Conservation (phyloP, 2,329 filamentous ascomycete genomes). For the Plectosphaerella plurivora region DNA sequence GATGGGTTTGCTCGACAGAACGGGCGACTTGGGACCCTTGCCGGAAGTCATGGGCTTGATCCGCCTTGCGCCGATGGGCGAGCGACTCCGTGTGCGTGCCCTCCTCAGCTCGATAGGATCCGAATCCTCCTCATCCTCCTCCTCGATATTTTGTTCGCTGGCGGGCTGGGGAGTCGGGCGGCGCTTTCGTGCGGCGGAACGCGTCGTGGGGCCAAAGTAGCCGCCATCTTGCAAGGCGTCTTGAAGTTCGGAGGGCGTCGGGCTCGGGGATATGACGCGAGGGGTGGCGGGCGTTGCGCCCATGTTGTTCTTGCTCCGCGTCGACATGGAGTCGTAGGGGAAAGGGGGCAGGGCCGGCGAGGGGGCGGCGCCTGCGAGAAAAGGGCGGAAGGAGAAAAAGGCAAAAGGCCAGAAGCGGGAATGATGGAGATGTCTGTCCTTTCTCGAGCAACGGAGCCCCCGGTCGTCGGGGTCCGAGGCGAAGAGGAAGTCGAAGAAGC, state of each 20-base stretch:
- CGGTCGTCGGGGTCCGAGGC: conserved; percentile 13
- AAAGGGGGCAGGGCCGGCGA: conserved; percentile 58
- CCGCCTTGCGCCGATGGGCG: conserved; percentile 52
- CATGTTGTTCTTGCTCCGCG: conserved; percentile 48
- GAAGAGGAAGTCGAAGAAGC: conserved; percentile 15
- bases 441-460: conserved; percentile 35
- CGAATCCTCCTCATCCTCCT: conserved; percentile 40
- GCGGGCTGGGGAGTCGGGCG: conserved; percentile 55
- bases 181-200: conserved; percentile 62
- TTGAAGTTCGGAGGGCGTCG: conserved; percentile 60
- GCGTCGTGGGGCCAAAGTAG: conserved; percentile 71
- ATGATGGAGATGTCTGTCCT: conserved; percentile 46
- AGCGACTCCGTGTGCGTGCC: conserved; percentile 67
- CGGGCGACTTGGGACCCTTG: conserved; percentile 24
- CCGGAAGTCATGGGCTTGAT: conserved; percentile 48
- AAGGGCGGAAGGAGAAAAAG: conserved; percentile 41
- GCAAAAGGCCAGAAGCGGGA: conserved; percentile 42
- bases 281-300: conserved; percentile 78
- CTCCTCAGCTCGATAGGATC: conserved; percentile 46
- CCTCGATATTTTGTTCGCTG: conserved; percentile 43
- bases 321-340: conserved; percentile 43
- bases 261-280: conserved; percentile 85
- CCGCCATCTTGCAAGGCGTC: conserved; percentile 47
- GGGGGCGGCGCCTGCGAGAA: conserved; percentile 52
- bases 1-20: conserved; percentile 12